These are phyloP conservation scores for Pestalotiopsis sp. DNA, from an alignment of 2,329 filamentous ascomycete genomes.

Conservation along the genomic window DNA sequence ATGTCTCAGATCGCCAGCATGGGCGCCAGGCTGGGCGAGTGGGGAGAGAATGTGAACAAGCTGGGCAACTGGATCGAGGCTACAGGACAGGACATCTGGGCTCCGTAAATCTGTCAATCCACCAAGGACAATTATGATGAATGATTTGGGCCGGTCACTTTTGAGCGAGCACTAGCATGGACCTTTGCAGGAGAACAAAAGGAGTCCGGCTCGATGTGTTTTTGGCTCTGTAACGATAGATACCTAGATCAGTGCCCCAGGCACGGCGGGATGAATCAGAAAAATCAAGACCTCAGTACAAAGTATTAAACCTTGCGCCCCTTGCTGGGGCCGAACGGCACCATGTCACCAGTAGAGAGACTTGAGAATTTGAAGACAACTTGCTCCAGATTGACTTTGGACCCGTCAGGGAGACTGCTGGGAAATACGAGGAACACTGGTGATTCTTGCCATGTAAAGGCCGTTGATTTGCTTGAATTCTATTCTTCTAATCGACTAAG, in stretches of 20 bases:
- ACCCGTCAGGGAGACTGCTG: too few relatives aligned
- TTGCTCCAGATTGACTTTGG: too few relatives aligned
- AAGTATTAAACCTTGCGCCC: neutral
- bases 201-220: slow-evolving; percentile 12
- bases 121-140: neutral
- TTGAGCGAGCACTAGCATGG: slow-evolving; percentile 4
- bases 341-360: too few relatives aligned
- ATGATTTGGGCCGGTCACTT: neutral
- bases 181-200: slow-evolving; percentile 2
- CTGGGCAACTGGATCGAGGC: slow-evolving; percentile 96
- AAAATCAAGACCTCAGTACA: neutral
- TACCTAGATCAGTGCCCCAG: slow-evolving; percentile 12
- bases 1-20: slow-evolving; percentile 94
- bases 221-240: slow-evolving; percentile 14
- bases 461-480: neutral
- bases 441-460: too few relatives aligned
- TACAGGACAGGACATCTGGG: slow-evolving; percentile 94
- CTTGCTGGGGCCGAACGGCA: too few relatives aligned
- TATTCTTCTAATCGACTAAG: neutral
- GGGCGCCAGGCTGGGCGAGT: slow-evolving; percentile 83
- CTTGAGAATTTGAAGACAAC: too few relatives aligned
- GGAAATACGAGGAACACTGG: too few relatives aligned
- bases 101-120: slow-evolving; percentile 54
- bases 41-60: slow-evolving; percentile 94
- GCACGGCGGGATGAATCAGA: neutral